Evolutionary conservation across 441 rosid genomes (phyloP), one percentile per base, ranked within the genome.

Genomic region (Populus hybrid): DNA sequence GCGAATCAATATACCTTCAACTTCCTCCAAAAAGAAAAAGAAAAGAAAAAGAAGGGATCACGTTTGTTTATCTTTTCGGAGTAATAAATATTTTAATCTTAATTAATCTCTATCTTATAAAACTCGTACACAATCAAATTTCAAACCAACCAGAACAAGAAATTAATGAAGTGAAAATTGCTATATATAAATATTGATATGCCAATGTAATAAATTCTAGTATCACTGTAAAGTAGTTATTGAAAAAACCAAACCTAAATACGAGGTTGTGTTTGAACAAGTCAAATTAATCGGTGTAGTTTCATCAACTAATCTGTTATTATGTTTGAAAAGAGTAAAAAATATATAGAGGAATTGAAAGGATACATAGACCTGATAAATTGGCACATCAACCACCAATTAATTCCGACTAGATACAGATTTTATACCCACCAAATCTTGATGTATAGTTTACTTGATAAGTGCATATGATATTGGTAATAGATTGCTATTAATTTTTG

Each of bases 391-490:
- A 31, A 75, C 83, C 72, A 75, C 83, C 72, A n/a, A n/a, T n/a
- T n/a, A 75, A 74, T 77, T 53, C 42, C 23, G 66, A 70, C 23
- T 63, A 76, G 81, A 77, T 50, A 79, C 71, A 26, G 74, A 77
- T 82, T 74, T 73, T 35, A 69, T 76, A 81, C 76, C 79, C 79
- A 83, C 81, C 78, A n/a, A 78, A 56, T 72, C 71, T 38, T 75
- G 53, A 65, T 68, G 73, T 50, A 64, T 56, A 50, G 79, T 77
- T 84, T 81, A 61, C 79, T 73, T 79, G 79, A 77, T 64, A 65
- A 64, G 56, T 28, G 72, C 7, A 3, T 23, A 68, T 70, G 20
- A 73, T 28, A 66, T 50, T 75, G 66, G 7, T 40, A 81, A 85
- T 78, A 77, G 77, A 82, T 73, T 64, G 81, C 24, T 45, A 2